Evolutionary conservation across 129 eudicot species (phyloP).

Genomic region (Tagetes erecta): DNA sequence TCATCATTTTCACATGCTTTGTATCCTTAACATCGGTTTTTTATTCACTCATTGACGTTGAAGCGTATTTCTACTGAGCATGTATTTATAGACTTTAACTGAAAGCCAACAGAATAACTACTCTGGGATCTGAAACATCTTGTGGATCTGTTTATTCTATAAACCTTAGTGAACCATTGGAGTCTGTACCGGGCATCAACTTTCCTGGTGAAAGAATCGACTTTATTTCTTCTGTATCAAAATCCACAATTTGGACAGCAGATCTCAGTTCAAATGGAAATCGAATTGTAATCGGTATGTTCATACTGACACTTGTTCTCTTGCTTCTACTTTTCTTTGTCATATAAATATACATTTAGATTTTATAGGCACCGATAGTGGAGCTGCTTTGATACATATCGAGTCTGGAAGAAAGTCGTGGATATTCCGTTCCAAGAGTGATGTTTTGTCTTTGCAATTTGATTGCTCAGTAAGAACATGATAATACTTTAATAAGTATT

Average conservation of each 20-base stretch:
- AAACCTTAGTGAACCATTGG: conserved; percentile 62
- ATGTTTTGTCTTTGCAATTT: conserved; percentile 72
- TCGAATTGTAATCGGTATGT: conserved; percentile 67
- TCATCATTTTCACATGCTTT: conserved; percentile 44
- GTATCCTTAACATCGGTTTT: conserved; percentile 61
- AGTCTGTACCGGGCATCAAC: conserved; percentile 30
- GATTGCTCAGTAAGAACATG: conserved; percentile 53
- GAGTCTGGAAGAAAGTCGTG: conserved; percentile 56
- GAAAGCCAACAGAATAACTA: conserved; percentile 62
- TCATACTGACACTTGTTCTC: not conserved
- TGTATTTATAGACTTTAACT: conserved; percentile 44
- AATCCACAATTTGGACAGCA: conserved; percentile 78
- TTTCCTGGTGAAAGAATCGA: conserved; percentile 34
- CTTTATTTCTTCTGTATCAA: conserved; percentile 39
- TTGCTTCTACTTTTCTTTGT: not conserved
- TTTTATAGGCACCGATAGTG: conserved; percentile 67
- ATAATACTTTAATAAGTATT: not conserved
- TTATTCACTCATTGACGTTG: not conserved
- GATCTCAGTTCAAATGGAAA: conserved; percentile 50
- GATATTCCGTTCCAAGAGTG: conserved; percentile 77
- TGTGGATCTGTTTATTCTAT: conserved; percentile 72
- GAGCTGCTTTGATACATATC: conserved; percentile 62
- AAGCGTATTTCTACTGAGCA: conserved; percentile 16
- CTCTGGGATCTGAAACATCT: conserved; percentile 69
- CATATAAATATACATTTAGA: conserved; percentile 8